Conservation (phyloP, 345 rosid genomes). For the Eucalyptus guilfoylei region DNA sequence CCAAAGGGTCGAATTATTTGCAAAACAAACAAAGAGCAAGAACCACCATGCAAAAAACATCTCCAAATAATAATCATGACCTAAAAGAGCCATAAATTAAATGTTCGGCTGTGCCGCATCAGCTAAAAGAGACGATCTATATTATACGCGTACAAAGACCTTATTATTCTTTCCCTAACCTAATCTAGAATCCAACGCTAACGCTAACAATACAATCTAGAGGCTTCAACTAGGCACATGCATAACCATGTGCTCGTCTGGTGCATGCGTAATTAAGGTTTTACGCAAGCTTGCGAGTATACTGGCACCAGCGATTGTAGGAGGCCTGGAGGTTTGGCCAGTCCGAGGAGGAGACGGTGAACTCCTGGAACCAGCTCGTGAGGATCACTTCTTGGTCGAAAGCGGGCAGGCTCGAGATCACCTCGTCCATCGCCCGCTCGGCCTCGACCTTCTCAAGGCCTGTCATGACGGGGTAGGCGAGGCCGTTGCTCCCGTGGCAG, state of each 20-base stretch:
- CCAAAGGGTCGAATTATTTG: neutral
- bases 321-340: slow-evolving; percentile 65
- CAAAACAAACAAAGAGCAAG: neutral
- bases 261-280: too few relatives aligned
- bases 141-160: neutral
- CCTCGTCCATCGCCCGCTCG: slow-evolving; percentile 55
- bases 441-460: slow-evolving; percentile 47
- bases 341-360: slow-evolving; percentile 38
- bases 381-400: slow-evolving; percentile 59
- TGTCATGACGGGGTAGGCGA: slow-evolving; percentile 37
- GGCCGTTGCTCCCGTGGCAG: slow-evolving; percentile 50
- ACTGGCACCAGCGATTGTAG: slow-evolving; percentile 66
- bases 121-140: neutral
- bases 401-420: slow-evolving; percentile 35
- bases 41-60: neutral
- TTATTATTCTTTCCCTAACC: neutral
- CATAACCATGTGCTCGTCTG: neutral
- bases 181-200: neutral
- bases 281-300: slow-evolving; percentile 31
- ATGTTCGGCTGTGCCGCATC: neutral
- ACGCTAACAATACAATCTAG: neutral
- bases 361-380: slow-evolving; percentile 65
- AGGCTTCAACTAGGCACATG: neutral
- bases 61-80: neutral
- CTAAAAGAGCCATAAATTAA: neutral